Evolutionary conservation across 352 stramenopile species (phyloP), one percentile per base, ranked within the genome.

Genomic region (Pythium rhizo-oryzae): DNA sequence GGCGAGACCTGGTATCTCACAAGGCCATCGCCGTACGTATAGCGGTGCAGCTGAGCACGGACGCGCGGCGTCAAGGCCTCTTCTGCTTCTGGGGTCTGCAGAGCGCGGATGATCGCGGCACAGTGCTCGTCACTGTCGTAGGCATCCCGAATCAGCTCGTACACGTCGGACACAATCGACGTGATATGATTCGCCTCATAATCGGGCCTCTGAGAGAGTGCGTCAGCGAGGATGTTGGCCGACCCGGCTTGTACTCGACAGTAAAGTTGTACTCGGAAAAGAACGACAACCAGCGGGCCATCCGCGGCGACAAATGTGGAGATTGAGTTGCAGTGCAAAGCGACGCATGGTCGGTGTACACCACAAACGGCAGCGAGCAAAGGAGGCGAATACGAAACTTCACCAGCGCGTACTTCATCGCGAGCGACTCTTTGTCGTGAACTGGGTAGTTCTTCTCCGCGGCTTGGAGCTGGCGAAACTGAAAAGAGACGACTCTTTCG

Each of bases 381-480:
- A 50, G 18, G 5, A 57, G 25, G 46, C 58, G 21, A 11, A 56
- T 46, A 5, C 46, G 44, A 18, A 65, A 58, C 44, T 65, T 65
- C 3, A 35, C 46, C 2, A 65, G 47, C 1, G 59, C 59, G 47
- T 65, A 58, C 59, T 57, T 55, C 59, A 65, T 65, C 4, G 59
- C 59, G n/a, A 65, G 33, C 2, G 58, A 21, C n/a, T 50, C 30
- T 33, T 65, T 65, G 59, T 65, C 59, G 37, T 65, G 44, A 12
- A 65, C 46, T 23, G 44, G 59, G 23, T 65, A 65, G 46, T 65
- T 65, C 21, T 19, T 11, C 33, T 57, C 59, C 1, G 46, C 46
- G 8, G 33, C 8, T 19, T 65, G 18, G 8, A 65, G 59, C n/a
- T 65, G 46, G 1, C 33, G 25, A 6, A 28, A 57, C 46, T 65